These are phyloP conservation scores for Neurospora tetraspora DNA, from an alignment of 495 filamentous ascomycete species.

Conservation along the genomic window DNA sequence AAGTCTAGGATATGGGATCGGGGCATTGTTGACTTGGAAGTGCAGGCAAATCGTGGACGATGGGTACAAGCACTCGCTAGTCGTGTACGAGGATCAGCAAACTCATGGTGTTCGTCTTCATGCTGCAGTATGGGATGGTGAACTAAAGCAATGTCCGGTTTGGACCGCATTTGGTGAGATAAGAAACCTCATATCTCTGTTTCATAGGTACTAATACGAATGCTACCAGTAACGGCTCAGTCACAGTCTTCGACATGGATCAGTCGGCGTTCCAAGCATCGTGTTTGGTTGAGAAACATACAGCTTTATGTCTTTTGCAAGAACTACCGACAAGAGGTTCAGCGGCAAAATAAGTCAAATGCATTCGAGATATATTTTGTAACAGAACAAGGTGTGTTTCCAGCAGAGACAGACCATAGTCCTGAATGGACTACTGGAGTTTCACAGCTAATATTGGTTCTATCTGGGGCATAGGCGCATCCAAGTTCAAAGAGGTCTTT, in stretches of 20 bases:
- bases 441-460: neutral
- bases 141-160: constrained; percentile 46
- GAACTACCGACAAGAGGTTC: constrained; percentile 42
- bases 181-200: neutral
- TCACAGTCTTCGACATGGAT: constrained; percentile 50
- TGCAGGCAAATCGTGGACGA: constrained; percentile 63
- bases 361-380: constrained; percentile 38
- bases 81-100: constrained; percentile 58
- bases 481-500: constrained; percentile 33
- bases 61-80: constrained; percentile 56
- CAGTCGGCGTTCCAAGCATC: constrained; percentile 34
- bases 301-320: constrained; percentile 53
- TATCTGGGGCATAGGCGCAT: constrained; percentile 15
- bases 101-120: constrained; percentile 50
- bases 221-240: constrained; percentile 46
- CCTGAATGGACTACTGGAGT: neutral
- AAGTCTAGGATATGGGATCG: constrained; percentile 7
- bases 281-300: constrained; percentile 51
- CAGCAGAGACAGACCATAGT: neutral
- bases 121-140: constrained; percentile 40
- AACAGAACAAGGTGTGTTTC: constrained; percentile 26
- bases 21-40: neutral
- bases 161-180: constrained; percentile 63
- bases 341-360: constrained; percentile 32
- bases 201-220: neutral